Conservation (phyloP, 2,329 filamentous ascomycete species). For the Amylocarpus encephaloides region DNA sequence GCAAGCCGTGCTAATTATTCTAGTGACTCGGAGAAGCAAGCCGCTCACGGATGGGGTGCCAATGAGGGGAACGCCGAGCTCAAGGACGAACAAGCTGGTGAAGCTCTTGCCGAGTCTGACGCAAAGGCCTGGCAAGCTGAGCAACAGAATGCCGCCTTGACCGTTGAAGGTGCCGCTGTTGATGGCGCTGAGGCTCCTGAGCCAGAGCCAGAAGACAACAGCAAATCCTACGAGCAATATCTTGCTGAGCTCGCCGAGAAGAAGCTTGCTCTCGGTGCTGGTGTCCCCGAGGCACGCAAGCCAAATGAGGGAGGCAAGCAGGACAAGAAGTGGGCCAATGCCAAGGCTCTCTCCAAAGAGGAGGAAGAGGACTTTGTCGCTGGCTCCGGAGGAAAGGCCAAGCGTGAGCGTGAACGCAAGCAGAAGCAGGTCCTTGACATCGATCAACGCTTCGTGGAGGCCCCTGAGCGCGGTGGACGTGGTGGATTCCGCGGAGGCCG, state of each 20-base stretch:
- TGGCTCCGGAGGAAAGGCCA: conserved; percentile 66
- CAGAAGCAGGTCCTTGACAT: conserved; percentile 86
- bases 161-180: conserved; percentile 44
- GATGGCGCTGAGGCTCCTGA: conserved; percentile 35
- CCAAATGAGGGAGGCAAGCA: conserved; percentile 84
- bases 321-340: conserved; percentile 89
- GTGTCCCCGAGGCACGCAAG: conserved; percentile 69
- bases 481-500: conserved; percentile 40
- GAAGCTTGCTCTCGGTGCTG: conserved; percentile 63
- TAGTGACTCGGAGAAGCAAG: conserved; percentile 79
- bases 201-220: conserved; percentile 62
- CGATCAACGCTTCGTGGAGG: conserved; percentile 75
- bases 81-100: conserved; percentile 86
- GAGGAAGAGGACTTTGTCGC: conserved; percentile 71
- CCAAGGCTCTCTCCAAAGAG: conserved; percentile 64
- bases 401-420: conserved; percentile 84
- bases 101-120: conserved; percentile 80
- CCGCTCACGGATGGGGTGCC: conserved; percentile 83
- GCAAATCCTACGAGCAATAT: conserved; percentile 85
- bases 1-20: conserved; percentile 9
- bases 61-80: conserved; percentile 75
- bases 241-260: conserved; percentile 70
- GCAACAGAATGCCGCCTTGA: conserved; percentile 38
- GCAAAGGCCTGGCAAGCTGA: conserved; percentile 48
- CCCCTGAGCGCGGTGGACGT: conserved; percentile 50